Evolutionary conservation across 495 filamentous ascomycete genomes (phyloP), one percentile per base, ranked within the genome.

Genomic region (Entonaema liquescens): DNA sequence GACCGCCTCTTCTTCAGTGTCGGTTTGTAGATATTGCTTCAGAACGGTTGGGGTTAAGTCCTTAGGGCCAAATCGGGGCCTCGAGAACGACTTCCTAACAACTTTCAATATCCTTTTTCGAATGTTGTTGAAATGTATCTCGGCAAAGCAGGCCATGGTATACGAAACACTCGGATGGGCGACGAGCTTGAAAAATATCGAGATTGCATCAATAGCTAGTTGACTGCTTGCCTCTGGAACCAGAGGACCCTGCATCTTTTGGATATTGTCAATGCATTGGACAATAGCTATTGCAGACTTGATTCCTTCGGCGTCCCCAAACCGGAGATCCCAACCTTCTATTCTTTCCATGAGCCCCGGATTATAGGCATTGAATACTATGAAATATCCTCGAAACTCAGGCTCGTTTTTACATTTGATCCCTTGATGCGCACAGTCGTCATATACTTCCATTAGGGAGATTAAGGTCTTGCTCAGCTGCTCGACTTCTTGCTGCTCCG

Each of bases 121-220:
- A 25, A 98, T 83, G 15, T 88, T 82, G 57, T 90, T 92, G 80
- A 98, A 98, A 70, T 94, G 92, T 15, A 94, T 90, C 76, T 98
- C 94, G 2, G 94, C 94, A 40, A 97, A 90, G 77, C 95, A 98
- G 5, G 92, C 95, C 91, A 96, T 95, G 19, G 94, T 86, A 78
- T 97, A 98, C 0, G 95, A 93, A 1, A 94, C 88, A 56, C 83
- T 79, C 1, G 85, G 85, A 9, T 90, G 89, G 59, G 88, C 84
- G 42, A 98, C 81, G 38, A 95, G 83, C 2, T 82, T 83, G 80
- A 96, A 98, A 76, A 95, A 95, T 26, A 89, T 86, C 19, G 83
- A 91, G 55, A 90, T 90, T 2, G 88, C 86, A 59, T 91, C 88
- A 1, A 89, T 33, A 17, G 73, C 72, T 26, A 76, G 28, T 33